Base-by-base conservation (phyloP, 129 eudicot genomes). In the Dittrichia graveolens region DNA sequence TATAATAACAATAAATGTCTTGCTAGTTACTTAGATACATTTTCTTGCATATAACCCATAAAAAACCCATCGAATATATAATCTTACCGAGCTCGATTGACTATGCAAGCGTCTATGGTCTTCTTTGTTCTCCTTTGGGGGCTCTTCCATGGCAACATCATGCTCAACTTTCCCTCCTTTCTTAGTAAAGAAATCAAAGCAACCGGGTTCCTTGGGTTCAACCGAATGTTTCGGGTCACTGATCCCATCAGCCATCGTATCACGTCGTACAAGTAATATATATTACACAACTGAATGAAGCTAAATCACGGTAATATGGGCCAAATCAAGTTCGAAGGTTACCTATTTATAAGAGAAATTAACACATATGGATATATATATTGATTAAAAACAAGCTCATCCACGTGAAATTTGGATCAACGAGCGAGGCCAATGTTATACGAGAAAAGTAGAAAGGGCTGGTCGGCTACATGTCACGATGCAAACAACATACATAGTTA, bases 71-170 rank as follows among this genome's bases (percentile, higher is more conserved):
- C 31, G 31, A 24, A 14, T 61, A n/a, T 5, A 8, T 57, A 31
- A 15, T 18, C 70, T 75, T 82, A 88, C 89, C 15, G 85, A 82
- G 81, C 84, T 82, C 0, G 87, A 76, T 45, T 75, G 75, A 75
- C 75, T 79, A 34, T 62, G 79, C 45, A 84, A 41, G 63, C 69
- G 78, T 10, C 65, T 85, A 45, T 84, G 85, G 80, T 73, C 88
- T 48, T 80, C 82, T 64, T 52, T 43, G 41, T 44, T 69, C 9
- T 70, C 53, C 62, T 80, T 83, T 43, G 65, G 70, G 19, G 76
- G 43, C 49, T 70, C 78, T 24, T 65, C 54, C 83, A 84, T 73
- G 6, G 46, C 81, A 19, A 67, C 78, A 67, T 84, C 87, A 18
- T 81, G 81, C 52, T 73, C 67, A 0, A 56, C 10, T 55, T 78